Evolutionary conservation across 2,329 filamentous ascomycete genomes (phyloP), one percentile per base, ranked within the genome.

Genomic region (Cladosporium sp.): DNA sequence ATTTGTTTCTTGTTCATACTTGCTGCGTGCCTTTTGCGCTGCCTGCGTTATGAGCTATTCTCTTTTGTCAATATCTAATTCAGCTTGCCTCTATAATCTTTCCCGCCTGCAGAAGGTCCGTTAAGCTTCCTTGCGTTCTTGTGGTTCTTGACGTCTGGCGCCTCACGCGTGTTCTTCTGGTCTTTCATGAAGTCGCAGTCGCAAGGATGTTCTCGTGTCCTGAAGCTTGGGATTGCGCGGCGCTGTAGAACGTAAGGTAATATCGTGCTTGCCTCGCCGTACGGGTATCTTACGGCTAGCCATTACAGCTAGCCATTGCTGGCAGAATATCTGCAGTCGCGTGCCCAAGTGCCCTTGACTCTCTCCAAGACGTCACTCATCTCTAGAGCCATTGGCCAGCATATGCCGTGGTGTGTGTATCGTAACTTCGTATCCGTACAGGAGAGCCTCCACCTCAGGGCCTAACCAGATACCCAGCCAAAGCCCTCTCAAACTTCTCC

Each of bases 401-500:
- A n/a, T 52, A 28, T 26, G 2, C 30, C 49, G 49, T 52, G 49
- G 15, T 3, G 7, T 30, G 11, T 52, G 2, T 3, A 5, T 52
- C 28, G 26, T 30, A 11, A 26, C 24, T 52, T 52, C 54, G 15
- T 15, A 36, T 47, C n/a, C 2, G 18, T n/a, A n/a, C 38, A 47
- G 41, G n/a, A 47, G n/a, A 47, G n/a, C n/a, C n/a, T 47, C 32
- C 30, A 12, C 58, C 26, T 59, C 71, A 73, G 30, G 76, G 76
- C 65, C 76, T 68, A 51, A 76, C 72, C 57, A 78, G 65, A 71
- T 78, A 78, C 30, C 68, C 71, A 12, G 69, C 74, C 64, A 78
- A 58, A 26, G 74, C 92, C 73, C 93, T 85, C 78, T 99, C 95
- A 81, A 97, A 99, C 73, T 92, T 91, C 76, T 98, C 95, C 80